Base-by-base conservation (phyloP, 116 monocot species). In the Iris pallida region DNA sequence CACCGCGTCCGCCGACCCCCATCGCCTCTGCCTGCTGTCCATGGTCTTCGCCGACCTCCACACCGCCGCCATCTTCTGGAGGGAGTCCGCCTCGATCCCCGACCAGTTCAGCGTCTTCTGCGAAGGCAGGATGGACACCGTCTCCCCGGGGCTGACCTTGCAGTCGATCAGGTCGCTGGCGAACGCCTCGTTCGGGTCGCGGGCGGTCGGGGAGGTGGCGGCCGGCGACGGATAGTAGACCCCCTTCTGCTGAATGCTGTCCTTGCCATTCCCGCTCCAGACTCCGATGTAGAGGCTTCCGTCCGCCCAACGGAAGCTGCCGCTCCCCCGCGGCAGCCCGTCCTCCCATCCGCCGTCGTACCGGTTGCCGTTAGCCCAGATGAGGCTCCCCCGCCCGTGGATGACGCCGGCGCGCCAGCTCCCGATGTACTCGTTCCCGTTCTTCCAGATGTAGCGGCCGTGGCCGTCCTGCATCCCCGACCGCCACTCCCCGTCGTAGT, bases 311-410 rank as follows among this genome's bases (percentile, higher is more conserved):
- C 70, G 66, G 69, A 82, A 86, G 41, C 72, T 72, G 12, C 86
- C 86, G 20, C 67, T 79, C 11, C 87, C 87, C 6, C 60, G 45
- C 0, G 83, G 87, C 13, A 41, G 40, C 1, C 87, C 87, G 8
- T 80, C 80, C 74, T 83, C 80, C 87, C 87, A 87, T 6, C 71
- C 77, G 8, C 87, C 87, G 4, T 87, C 87, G 55, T 83, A 87
- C 4, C 64, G 71, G 40, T 87, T 83, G 7, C 87, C 87, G 45
- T 79, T 78, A 0, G 61, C 55, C 82, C 74, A 85, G 4, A 79
- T 20, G 18, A 85, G 19, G 0, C 48, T 66, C 1, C 85, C 88
- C 0, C 57, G 57, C 4, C 81, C 81, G 14, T 71, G 69, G 41
- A 86, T 82, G 2, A 44, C 61, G 0, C 86, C 86, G 2, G 7